These are phyloP conservation scores for Neurospora sp. DNA, from an alignment of 495 filamentous ascomycete genomes.

Conservation along the genomic window DNA sequence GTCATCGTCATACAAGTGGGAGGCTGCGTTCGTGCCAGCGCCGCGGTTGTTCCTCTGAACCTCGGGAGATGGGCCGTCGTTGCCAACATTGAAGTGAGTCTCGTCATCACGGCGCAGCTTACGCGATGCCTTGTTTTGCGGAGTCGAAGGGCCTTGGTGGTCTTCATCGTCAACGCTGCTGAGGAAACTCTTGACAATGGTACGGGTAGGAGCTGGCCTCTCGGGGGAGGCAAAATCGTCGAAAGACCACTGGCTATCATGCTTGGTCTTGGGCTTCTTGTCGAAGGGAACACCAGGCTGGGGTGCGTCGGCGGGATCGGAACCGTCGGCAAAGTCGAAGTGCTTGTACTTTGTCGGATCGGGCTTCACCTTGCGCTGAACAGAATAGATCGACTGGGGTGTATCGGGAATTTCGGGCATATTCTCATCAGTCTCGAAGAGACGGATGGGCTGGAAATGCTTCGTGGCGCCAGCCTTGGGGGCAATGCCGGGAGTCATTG, in stretches of 20 bases:
- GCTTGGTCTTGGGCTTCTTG: constrained; percentile 46
- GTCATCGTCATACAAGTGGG: constrained; percentile 45
- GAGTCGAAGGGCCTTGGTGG: constrained; percentile 20
- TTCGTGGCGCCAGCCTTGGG: constrained; percentile 59
- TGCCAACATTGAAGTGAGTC: constrained; percentile 52
- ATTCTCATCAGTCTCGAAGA: constrained; percentile 55
- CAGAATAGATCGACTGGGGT: constrained; percentile 24
- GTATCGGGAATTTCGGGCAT: constrained; percentile 24
- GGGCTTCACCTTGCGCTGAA: constrained; percentile 43
- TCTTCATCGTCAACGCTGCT: neutral
- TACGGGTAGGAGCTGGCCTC: constrained; percentile 43
- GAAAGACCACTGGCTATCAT: constrained; percentile 69
- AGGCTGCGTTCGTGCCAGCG: constrained; percentile 46
- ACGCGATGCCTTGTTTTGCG: constrained; percentile 41
- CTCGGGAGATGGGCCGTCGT: constrained; percentile 47
- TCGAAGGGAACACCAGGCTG: constrained; percentile 14
- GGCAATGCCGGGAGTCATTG: constrained; percentile 35
- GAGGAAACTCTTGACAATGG: constrained; percentile 20
- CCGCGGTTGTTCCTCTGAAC: constrained; percentile 29
- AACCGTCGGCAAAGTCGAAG: constrained; percentile 71
- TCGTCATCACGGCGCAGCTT: constrained; percentile 71
- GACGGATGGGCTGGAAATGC: constrained; percentile 56
- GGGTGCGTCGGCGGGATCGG: constrained; percentile 28
- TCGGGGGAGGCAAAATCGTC: constrained; percentile 78
- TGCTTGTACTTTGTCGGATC: constrained; percentile 73